Percentiles rank a stretch among this genome's conserved stretches.
These are phyloP conservation scores for Berberis thunbergii DNA, from an alignment of 164 flowering plant species.

Conservation along the genomic window DNA sequence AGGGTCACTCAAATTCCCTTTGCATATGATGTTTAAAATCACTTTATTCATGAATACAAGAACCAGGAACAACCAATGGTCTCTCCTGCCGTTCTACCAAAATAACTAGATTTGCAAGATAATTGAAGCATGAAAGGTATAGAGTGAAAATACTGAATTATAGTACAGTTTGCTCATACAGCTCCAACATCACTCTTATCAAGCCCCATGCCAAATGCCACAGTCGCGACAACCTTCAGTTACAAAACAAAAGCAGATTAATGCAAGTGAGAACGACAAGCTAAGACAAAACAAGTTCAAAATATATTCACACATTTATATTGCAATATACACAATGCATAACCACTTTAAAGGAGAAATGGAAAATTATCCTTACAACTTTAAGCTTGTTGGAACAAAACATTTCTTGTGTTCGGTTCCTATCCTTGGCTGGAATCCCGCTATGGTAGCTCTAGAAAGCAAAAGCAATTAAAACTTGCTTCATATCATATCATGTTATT, in stretches of 20 bases:
- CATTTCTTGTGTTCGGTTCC: slow-evolving; percentile 65
- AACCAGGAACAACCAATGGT: too few species aligned
- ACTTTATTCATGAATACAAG: too few species aligned
- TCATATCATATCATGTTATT: slow-evolving; percentile 8
- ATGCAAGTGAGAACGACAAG: background rate
- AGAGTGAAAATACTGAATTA: background rate
- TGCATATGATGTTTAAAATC: too few species aligned
- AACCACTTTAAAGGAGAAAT: background rate
- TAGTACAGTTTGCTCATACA: slow-evolving; percentile 38
- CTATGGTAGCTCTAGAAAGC: slow-evolving; percentile 81
- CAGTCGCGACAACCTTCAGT: slow-evolving; percentile 92
- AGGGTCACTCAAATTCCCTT: too few species aligned
- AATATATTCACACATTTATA: background rate
- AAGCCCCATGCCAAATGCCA: slow-evolving; percentile 99
- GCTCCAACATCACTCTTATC: slow-evolving; percentile 93
- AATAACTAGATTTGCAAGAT: background rate
- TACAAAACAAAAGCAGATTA: slow-evolving; percentile 2
- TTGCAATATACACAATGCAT: background rate
- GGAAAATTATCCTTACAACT: slow-evolving; percentile 48
- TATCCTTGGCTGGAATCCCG: slow-evolving; percentile 71
- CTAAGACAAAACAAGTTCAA: background rate
- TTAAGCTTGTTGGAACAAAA: slow-evolving; percentile 84
- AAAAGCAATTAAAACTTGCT: background rate
- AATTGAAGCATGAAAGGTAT: background rate
- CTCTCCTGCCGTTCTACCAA: too few species aligned